Base-by-base conservation (phyloP, 371 early-diverging fungal species). In the Mucor circinelloides region DNA sequence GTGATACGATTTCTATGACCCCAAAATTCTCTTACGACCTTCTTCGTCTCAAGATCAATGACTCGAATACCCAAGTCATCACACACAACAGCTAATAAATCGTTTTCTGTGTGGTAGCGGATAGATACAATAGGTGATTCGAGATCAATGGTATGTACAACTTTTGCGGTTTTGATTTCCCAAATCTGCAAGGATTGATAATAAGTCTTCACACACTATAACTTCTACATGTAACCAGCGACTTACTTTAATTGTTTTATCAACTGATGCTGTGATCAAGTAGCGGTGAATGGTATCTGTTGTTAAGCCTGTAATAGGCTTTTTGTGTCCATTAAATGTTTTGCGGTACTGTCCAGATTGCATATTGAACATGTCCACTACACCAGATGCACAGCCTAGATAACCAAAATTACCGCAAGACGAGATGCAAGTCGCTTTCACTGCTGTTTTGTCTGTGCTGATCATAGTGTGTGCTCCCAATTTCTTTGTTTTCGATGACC, bases 361-460 rank as follows among this genome's bases (percentile, higher is more conserved):
- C 88, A 98, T 82, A 84, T 97, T 98, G 86, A 85, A 95, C 91
- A 93, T 91, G 57, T 95, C 95, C 50, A 98, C 82, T 15, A 69
- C 68, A 58, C 97, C 99, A 27, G 77, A 73, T 3, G 87, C 80
- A 25, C 92, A 85, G 2, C 98, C 99, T 8, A 95, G 73, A 61
- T 95, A 88, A 5, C 90, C 95, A 87, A 91, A 98, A 78, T 97
- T 95, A 57, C 98, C 98, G 68, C 98, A 98, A 2, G 87, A 78
- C 67, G 93, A 94, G 59, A 99, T 81, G 5, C 88, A 85, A 8
- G 92, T 92, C 1, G 90, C 72, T 63, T 89, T 92, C 42, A 91
- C 86, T 0, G 87, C 65, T n/a, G 87, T 77, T 23, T 78, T 80
- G 74, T 94, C 95, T 32, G 76, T 70, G 48, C 93, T 82, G 1